Evolutionary conservation across 2,329 filamentous ascomycete species (phyloP).

Genomic region (Neonectria ditissima): DNA sequence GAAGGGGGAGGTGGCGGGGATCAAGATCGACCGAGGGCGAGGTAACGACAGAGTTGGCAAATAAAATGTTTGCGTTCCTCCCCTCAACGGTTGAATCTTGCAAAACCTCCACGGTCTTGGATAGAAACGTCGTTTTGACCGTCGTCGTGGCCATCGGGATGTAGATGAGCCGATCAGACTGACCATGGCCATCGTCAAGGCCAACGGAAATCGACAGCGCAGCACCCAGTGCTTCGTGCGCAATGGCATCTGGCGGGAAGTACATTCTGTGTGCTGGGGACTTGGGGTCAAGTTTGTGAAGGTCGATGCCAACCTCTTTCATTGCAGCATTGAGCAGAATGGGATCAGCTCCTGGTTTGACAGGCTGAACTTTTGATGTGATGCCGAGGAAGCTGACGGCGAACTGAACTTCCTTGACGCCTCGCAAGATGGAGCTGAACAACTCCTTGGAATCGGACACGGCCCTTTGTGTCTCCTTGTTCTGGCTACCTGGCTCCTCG

Average conservation of each 20-base stretch:
- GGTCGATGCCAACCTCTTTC: slow-evolving; percentile 94
- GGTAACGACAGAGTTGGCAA: slow-evolving; percentile 95
- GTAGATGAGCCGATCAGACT: slow-evolving; percentile 88
- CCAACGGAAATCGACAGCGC: slow-evolving; percentile 93
- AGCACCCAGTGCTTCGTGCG: slow-evolving; percentile 92
- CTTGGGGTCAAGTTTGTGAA: slow-evolving; percentile 90
- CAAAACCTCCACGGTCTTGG: slow-evolving; percentile 88
- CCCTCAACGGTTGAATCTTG: slow-evolving; percentile 80
- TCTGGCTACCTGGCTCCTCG: slow-evolving; percentile 73
- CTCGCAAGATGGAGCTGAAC: slow-evolving; percentile 86
- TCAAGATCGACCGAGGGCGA: slow-evolving; percentile 95
- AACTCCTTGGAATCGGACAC: slow-evolving; percentile 96
- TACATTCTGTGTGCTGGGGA: slow-evolving; percentile 99
- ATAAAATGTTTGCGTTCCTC: slow-evolving; percentile 94
- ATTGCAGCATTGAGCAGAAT: slow-evolving; percentile 89
- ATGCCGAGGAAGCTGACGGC: slow-evolving; percentile 91
- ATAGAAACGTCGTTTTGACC: slow-evolving; percentile 91
- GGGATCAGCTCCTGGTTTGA: slow-evolving; percentile 75
- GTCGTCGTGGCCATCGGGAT: slow-evolving; percentile 98
- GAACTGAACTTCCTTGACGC: slow-evolving; percentile 96
- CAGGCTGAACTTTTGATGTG: slow-evolving; percentile 79
- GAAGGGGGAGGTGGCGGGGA: slow-evolving; percentile 87
- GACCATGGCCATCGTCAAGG: slow-evolving; percentile 88
- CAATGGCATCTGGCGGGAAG: slow-evolving; percentile 91
- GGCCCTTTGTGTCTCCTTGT: slow-evolving; percentile 79